Evolutionary conservation across 495 filamentous ascomycete genomes (phyloP), one percentile per base, ranked within the genome.

Genomic region (Podospora fimiseda): DNA sequence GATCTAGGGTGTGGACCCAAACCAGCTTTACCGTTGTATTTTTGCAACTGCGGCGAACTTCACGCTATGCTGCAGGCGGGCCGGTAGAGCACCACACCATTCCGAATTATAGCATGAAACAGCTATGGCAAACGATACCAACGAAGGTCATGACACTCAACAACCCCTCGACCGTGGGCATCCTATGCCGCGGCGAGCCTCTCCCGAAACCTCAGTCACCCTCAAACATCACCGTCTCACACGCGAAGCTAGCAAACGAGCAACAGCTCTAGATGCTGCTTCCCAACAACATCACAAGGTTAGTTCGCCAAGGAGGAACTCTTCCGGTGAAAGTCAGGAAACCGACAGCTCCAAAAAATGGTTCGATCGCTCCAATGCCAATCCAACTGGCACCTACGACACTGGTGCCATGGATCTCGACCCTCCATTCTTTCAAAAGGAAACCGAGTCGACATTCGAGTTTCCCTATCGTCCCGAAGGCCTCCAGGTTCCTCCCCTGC

Each of bases 371-470:
- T 75, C 70, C 14, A 78, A 78, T 42, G 62, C 61, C 40, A 74
- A 72, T 42, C 63, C 71, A 7, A 62, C 51, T 44, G 57, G 48
- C 16, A 64, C 47, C 13, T 62, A 65, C 44, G 64, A 71, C 14
- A 51, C 60, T 38, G 52, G 37, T 3, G 49, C 60, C 1, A 74
- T 74, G 67, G 71, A 75, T 51, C 71, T 80, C 39, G 79, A 83
- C 45, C 77, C 77, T 2, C 81, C 79, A 2, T 82, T 78, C 37
- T 81, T 72, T 37, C 71, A 71, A 15, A 73, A 72, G 42, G 66
- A 70, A 27, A 73, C 70, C 15, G 65, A 72, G 33, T 71, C 68
- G 2, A 78, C 75, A 5, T 74, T 68, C 43, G 72, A 70, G 14
- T 66, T 59, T 40, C 57, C 50, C 21, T 63, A 52, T 43, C 58